phyloP scores from a whole-genome alignment of 2,329 filamentous ascomycete species.

The Aureobasidium sp. region DNA sequence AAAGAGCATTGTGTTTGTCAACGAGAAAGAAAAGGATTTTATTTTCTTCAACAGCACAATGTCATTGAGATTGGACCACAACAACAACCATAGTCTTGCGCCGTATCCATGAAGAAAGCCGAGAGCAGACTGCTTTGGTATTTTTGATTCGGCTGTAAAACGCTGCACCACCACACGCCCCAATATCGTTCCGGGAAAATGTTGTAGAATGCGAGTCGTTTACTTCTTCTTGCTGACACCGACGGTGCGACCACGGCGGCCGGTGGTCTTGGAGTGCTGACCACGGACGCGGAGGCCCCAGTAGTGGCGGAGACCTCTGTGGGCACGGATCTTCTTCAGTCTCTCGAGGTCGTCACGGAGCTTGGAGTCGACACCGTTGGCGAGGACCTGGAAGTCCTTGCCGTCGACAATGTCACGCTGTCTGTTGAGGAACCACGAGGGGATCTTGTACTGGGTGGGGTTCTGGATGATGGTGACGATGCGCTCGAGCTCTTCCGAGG shows the following conservation, averaged over 20 bases:
- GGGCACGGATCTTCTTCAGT: constrained; percentile 99
- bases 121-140: constrained; percentile 5
- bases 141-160: constrained; percentile 6
- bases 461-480: constrained; percentile 99
- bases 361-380: constrained; percentile 99
- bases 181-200: constrained; percentile 6
- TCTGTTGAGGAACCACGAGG: constrained; percentile 98
- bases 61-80: constrained; percentile 9
- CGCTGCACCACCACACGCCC: constrained; percentile 7
- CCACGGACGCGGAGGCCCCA: constrained; percentile 99
- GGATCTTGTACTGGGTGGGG: constrained; percentile 99
- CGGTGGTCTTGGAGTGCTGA: constrained; percentile 99
- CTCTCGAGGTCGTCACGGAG: constrained; percentile 96
- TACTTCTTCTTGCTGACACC: constrained; percentile 99
- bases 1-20: constrained; percentile 2
- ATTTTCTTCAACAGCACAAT: constrained; percentile 9
- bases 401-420: constrained; percentile 99
- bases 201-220: constrained; percentile 26
- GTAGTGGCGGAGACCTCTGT: constrained; percentile 99
- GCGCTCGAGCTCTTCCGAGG: constrained; percentile 99
- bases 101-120: constrained; percentile 13
- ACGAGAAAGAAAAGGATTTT: constrained; percentile 10
- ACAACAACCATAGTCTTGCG: constrained; percentile 12
- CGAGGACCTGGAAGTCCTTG: constrained; percentile 94
- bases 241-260: constrained; percentile 94